A percentile compares a stretch with the other conserved stretches of the same genome.
These are phyloP conservation scores for Haplosporangium gracile DNA, from an alignment of 192 early-diverging fungal genomes.

Conservation along the genomic window DNA sequence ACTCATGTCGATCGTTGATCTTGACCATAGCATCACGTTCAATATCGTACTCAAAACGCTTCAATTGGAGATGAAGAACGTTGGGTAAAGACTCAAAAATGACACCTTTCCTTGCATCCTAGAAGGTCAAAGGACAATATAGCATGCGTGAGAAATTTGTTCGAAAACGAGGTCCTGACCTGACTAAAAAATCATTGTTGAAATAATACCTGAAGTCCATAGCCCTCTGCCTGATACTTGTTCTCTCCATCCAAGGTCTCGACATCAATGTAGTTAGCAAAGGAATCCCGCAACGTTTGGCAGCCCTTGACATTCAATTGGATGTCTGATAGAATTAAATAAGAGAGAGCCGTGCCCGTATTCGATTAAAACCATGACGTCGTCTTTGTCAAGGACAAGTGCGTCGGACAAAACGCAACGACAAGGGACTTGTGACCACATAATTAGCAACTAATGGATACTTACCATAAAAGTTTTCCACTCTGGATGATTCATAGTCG, in stretches of 20 bases:
- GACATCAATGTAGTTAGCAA: constrained; percentile 89
- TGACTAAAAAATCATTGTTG: not conserved
- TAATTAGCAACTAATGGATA: not conserved
- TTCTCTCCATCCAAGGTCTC: constrained; percentile 98
- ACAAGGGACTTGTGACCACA: not conserved
- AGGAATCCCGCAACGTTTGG: constrained; percentile 88
- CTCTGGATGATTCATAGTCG: constrained; percentile 93
- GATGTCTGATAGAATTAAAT: constrained; percentile 76
- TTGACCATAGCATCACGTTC: constrained; percentile 91
- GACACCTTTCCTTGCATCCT: constrained; percentile 95
- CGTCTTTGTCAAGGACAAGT: not conserved
- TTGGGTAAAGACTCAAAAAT: constrained; percentile 94
- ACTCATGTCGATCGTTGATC: constrained; percentile 98
- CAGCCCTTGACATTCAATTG: constrained; percentile 97
- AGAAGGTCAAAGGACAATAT: not conserved
- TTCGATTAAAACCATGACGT: not conserved
- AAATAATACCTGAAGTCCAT: constrained; percentile 78
- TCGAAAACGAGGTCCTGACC: not conserved
- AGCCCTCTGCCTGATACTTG: constrained; percentile 94
- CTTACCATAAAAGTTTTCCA: constrained; percentile 94
- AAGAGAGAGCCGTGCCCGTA: not conserved
- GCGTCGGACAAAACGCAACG: not conserved
- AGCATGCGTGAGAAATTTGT: not conserved
- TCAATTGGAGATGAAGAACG: constrained; percentile 95
- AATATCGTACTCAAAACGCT: constrained; percentile 98